phyloP scores from a whole-genome alignment of 1,139 yeast species.

The Candida tropicalis region DNA sequence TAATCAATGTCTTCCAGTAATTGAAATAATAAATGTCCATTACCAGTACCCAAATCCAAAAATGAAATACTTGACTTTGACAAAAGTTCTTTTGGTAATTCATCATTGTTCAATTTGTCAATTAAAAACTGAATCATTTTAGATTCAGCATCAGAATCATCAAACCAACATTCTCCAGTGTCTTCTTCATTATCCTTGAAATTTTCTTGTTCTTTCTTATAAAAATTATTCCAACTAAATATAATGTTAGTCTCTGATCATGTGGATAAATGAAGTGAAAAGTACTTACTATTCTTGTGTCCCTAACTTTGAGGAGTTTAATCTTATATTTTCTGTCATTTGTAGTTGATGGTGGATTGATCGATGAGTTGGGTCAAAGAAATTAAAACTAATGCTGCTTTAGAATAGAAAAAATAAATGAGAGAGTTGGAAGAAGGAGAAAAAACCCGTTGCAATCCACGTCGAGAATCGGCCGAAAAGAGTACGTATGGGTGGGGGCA shows the following conservation, averaged over 20 bases:
- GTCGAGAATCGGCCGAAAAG: too few relatives aligned
- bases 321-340: conserved; percentile 53
- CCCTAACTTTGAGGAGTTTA: conserved; percentile 75
- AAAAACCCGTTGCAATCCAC: background rate
- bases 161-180: conserved; percentile 96
- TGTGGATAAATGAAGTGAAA: background rate
- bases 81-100: conserved; percentile 24
- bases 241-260: background rate
- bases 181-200: conserved; percentile 74
- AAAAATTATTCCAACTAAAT: conserved; percentile 84
- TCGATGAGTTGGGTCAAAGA: background rate
- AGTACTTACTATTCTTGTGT: conserved; percentile 68
- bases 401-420: background rate
- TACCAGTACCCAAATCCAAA: conserved; percentile 92
- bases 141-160: conserved; percentile 87
- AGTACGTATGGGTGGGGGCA: too few relatives aligned
- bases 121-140: conserved; percentile 71
- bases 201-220: conserved; percentile 68
- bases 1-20: conserved; percentile 55
- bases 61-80: conserved; percentile 40
- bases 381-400: background rate
- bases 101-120: conserved; percentile 29
- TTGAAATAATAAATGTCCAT: conserved; percentile 83
- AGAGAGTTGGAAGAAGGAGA: background rate
- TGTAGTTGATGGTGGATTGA: background rate